phyloP scores from a whole-genome alignment of 2,329 filamentous ascomycete genomes.

The Exophiala bonariae region DNA sequence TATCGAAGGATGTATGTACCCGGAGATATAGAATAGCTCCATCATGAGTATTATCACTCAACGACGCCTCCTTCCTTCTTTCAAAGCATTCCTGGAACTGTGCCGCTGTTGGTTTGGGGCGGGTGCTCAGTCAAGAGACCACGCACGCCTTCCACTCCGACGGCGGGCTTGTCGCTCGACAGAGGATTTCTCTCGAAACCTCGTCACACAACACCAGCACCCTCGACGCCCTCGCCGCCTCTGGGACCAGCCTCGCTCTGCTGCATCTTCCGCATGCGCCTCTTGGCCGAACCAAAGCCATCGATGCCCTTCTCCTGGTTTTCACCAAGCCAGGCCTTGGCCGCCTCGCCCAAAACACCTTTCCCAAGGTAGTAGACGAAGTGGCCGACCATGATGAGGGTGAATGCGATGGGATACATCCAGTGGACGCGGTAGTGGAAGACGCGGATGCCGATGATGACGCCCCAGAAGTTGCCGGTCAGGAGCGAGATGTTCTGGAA shows the following conservation, averaged over 20 bases:
- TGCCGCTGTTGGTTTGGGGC: no score
- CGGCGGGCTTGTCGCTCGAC: no score
- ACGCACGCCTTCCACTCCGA: no score
- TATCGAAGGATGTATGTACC: no score
- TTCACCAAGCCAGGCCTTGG: conserved; percentile 91
- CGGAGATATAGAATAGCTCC: no score
- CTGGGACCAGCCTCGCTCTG: conserved; percentile 15
- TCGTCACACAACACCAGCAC: conserved; percentile 22
- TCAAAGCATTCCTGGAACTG: no score
- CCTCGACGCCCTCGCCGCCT: conserved; percentile 24
- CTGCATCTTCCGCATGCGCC: conserved; percentile 54
- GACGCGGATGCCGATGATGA: conserved; percentile 85
- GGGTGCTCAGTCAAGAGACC: no score
- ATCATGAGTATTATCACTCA: no score
- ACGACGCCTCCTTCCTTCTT: no score
- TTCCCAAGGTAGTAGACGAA: conserved; percentile 85
- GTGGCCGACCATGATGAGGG: conserved; percentile 83
- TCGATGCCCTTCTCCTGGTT: conserved; percentile 79
- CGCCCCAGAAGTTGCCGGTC: conserved; percentile 96
- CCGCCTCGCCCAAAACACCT: conserved; percentile 77
- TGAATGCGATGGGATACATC: conserved; percentile 94
- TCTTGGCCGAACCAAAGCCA: conserved; percentile 82
- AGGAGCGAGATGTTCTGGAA: conserved; percentile 96
- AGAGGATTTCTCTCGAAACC: no score
- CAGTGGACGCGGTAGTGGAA: conserved; percentile 80